A percentile compares a stretch with the other conserved stretches of the same genome.
Evolutionary conservation across 306 rosid genomes (phyloP).

Genomic region (Cucumis hystrix): DNA sequence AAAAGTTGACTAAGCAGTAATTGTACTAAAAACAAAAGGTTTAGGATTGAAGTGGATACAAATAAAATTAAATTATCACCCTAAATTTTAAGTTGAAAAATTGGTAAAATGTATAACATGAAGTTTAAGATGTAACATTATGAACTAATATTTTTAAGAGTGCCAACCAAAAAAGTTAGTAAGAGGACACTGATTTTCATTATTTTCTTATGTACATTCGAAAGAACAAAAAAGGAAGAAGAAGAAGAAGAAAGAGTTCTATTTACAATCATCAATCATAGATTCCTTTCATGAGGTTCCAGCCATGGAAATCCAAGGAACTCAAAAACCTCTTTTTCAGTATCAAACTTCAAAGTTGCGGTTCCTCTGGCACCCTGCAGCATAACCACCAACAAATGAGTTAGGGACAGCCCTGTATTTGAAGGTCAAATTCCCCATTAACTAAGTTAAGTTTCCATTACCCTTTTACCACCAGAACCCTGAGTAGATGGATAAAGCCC

Average conservation of each 20-base stretch:
- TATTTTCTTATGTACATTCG: not conserved
- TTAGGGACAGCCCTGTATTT: not conserved
- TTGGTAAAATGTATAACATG: not conserved
- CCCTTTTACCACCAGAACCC: constrained; percentile 63
- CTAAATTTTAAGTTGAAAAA: too few species aligned
- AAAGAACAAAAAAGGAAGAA: not conserved
- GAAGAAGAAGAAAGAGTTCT: not conserved
- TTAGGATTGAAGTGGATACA: too few species aligned
- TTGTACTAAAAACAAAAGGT: too few species aligned
- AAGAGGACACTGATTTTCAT: not conserved
- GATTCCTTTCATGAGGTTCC: constrained; percentile 77
- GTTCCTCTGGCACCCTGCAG: constrained; percentile 59
- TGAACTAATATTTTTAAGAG: not conserved
- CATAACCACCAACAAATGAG: not conserved
- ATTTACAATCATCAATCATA: constrained; percentile 36
- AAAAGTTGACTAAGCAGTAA: too few species aligned
- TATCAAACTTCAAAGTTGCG: constrained; percentile 56
- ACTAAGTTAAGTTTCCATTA: not conserved
- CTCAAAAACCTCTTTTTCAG: constrained; percentile 71
- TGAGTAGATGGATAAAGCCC: constrained; percentile 67
- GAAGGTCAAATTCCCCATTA: not conserved
- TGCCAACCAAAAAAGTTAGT: not conserved
- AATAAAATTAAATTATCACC: too few species aligned
- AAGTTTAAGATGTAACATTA: not conserved
- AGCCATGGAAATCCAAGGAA: constrained; percentile 83